phyloP scores from a whole-genome alignment of 306 rosid species.

The Dryas octopetala region DNA sequence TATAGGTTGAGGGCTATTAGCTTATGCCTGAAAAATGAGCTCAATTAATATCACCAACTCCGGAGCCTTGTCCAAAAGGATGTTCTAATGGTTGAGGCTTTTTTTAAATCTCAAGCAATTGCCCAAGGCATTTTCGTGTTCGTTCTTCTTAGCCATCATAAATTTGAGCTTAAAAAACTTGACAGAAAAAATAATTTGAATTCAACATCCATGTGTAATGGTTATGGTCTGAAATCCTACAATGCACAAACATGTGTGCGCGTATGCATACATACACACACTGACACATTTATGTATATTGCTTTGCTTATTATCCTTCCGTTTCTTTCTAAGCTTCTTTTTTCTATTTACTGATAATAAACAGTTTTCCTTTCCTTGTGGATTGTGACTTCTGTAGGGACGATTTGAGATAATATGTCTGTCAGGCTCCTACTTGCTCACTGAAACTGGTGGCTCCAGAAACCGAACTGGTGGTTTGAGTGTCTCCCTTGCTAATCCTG shows the following conservation, averaged over 20 bases:
- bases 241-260: background rate
- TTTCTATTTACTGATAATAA: conserved; percentile 1
- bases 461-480: conserved; percentile 72
- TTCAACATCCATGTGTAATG: background rate
- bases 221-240: background rate
- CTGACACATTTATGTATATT: background rate
- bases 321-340: background rate
- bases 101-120: background rate
- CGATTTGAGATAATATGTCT: conserved; percentile 88
- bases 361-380: conserved; percentile 11
- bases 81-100: conserved; percentile 2
- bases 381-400: conserved; percentile 55
- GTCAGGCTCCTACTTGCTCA: conserved; percentile 75
- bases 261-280: background rate
- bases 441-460: conserved; percentile 55
- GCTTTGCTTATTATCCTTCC: background rate
- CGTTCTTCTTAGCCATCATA: background rate
- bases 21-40: background rate
- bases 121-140: background rate
- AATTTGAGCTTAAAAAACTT: background rate
- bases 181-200: background rate
- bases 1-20: background rate
- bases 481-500: conserved; percentile 89
- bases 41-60: background rate
- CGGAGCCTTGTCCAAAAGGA: background rate